These are phyloP conservation scores for Diaporthe australafricana DNA, from an alignment of 2,329 filamentous ascomycete species.

Conservation along the genomic window DNA sequence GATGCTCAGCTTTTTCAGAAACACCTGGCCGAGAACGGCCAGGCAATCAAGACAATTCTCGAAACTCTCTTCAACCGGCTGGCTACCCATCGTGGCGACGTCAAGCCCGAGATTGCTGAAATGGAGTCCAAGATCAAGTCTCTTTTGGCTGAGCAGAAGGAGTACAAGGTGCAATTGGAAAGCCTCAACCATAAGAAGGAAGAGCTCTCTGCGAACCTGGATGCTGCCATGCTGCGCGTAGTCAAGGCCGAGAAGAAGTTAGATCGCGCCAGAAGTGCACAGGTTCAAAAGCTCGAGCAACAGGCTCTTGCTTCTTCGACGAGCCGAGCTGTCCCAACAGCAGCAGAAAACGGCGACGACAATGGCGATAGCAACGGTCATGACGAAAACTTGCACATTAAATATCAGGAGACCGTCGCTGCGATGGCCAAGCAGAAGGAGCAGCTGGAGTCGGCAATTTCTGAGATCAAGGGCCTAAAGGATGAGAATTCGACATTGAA, in stretches of 20 bases:
- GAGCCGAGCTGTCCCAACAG: constrained; percentile 55
- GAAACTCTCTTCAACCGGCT: constrained; percentile 74
- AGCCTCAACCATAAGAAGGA: constrained; percentile 83
- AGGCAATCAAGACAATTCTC: constrained; percentile 80
- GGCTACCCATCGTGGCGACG: constrained; percentile 60
- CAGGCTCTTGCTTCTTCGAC: constrained; percentile 81
- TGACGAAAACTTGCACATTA: constrained; percentile 76
- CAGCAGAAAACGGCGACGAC: constrained; percentile 63
- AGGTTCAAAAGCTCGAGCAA: constrained; percentile 92
- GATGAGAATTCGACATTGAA: constrained; percentile 84
- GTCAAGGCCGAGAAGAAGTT: constrained; percentile 96
- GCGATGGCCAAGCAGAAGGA: constrained; percentile 86
- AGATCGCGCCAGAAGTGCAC: constrained; percentile 87
- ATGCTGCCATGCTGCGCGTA: constrained; percentile 89
- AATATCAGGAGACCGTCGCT: constrained; percentile 82
- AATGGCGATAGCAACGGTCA: constrained; percentile 66
- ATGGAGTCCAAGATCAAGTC: constrained; percentile 81
- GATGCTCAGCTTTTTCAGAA: constrained; percentile 80
- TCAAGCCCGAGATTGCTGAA: constrained; percentile 76
- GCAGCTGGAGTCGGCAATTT: constrained; percentile 82
- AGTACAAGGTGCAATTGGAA: constrained; percentile 80
- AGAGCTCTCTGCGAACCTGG: constrained; percentile 85
- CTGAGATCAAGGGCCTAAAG: constrained; percentile 79
- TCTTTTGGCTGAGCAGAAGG: constrained; percentile 85
- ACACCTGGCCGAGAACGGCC: constrained; percentile 81